These are phyloP conservation scores for Primulina eburnea DNA, from an alignment of 257 asterid species.

Conservation along the genomic window DNA sequence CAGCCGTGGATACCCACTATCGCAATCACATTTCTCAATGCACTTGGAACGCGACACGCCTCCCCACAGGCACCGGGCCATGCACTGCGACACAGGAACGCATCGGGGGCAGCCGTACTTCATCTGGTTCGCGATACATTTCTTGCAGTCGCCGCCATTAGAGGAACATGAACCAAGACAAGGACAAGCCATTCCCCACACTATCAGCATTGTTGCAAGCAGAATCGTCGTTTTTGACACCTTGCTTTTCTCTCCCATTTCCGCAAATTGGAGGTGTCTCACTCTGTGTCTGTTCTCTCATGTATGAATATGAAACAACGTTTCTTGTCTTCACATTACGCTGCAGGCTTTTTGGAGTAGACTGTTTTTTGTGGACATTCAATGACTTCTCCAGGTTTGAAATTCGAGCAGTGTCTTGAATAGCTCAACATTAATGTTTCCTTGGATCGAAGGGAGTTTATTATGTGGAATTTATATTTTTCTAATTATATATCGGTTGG, in stretches of 20 bases:
- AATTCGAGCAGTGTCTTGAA: slow-evolving; percentile 44
- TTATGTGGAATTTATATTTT: too few species aligned
- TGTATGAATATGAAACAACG: too few species aligned
- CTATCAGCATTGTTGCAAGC: slow-evolving; percentile 24
- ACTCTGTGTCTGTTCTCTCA: not conserved
- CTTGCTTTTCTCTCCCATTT: slow-evolving; percentile 12
- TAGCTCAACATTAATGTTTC: slow-evolving; percentile 57
- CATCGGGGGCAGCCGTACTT: slow-evolving; percentile 66
- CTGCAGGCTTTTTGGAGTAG: too few species aligned
- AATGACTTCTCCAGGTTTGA: slow-evolving; percentile 27
- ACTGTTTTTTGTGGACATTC: slow-evolving; percentile 1
- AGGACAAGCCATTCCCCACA: slow-evolving; percentile 26
- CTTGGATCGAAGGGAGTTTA: slow-evolving; percentile 18
- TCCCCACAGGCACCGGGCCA: slow-evolving; percentile 70
- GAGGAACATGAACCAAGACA: slow-evolving; percentile 42
- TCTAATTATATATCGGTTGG: too few species aligned
- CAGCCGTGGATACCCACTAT: slow-evolving; percentile 49
- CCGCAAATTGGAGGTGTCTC: not conserved
- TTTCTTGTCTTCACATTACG: too few species aligned
- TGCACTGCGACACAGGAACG: slow-evolving; percentile 62
- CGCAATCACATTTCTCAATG: slow-evolving; percentile 28
- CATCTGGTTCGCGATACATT: slow-evolving; percentile 52
- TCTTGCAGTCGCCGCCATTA: slow-evolving; percentile 49
- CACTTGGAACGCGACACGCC: slow-evolving; percentile 52
- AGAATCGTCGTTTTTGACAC: slow-evolving; percentile 6